Percentiles rank a stretch among this genome's conserved stretches.
phyloP scores from a whole-genome alignment of 1,139 yeast genomes.

The Casaregolazyma suthepensis region DNA sequence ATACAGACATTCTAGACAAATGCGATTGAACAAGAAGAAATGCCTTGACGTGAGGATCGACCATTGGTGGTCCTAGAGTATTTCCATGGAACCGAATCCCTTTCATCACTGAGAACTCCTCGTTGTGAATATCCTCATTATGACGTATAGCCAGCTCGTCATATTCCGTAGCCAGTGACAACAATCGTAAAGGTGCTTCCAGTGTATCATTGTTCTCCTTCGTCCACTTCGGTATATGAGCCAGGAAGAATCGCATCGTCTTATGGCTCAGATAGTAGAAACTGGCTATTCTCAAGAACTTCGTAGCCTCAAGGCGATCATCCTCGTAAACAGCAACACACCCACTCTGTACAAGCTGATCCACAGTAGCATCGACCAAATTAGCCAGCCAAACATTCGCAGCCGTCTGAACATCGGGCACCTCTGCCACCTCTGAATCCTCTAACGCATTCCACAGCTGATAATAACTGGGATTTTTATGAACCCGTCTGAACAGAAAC shows the following conservation, averaged over 20 bases:
- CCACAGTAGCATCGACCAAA: conserved; percentile 65
- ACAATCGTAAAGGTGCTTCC: conserved; percentile 4
- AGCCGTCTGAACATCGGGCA: conserved; percentile 10
- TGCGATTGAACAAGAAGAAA: conserved; percentile 82
- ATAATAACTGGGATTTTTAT: conserved; percentile 92
- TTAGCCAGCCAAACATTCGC: conserved; percentile 62
- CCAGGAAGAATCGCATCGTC: conserved; percentile 67
- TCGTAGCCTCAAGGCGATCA: conserved; percentile 51
- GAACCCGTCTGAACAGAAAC: conserved; percentile 85
- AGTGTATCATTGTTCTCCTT: neutral
- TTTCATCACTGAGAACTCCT: conserved; percentile 64
- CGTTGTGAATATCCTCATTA: conserved; percentile 88
- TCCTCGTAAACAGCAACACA: conserved; percentile 57
- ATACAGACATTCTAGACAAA: conserved; percentile 48
- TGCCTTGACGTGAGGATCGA: conserved; percentile 96
- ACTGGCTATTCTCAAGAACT: conserved; percentile 78
- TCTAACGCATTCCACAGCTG: conserved; percentile 60
- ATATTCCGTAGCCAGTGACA: conserved; percentile 73
- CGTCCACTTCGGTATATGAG: conserved; percentile 26
- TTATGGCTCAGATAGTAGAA: conserved; percentile 91
- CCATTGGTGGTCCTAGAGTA: conserved; percentile 54
- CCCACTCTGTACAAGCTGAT: conserved; percentile 60
- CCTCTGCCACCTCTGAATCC: conserved; percentile 14
- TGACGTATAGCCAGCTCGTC: conserved; percentile 92
- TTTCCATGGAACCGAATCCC: conserved; percentile 60